Percentiles rank a stretch among this genome's conserved stretches.
These are phyloP conservation scores for Leucogyrophana mollusca DNA, from an alignment of 768 basidiomycete species.

Conservation along the genomic window DNA sequence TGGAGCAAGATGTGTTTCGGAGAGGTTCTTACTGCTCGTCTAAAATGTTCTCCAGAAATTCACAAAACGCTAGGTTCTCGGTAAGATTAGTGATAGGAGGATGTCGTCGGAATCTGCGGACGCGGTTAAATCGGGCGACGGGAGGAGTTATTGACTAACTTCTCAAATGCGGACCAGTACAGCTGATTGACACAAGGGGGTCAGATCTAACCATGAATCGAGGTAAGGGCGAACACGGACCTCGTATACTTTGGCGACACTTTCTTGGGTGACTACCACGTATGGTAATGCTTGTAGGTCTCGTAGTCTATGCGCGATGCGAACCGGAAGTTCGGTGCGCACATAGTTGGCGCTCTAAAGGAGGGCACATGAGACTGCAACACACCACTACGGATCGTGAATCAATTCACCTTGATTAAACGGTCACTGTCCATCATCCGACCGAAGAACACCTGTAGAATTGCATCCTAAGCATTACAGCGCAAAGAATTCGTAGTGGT, in stretches of 20 bases:
- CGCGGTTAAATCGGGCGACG: conserved; percentile 7
- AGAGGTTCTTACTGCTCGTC: conserved; percentile 65
- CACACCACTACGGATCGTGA: neutral
- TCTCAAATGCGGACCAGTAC: conserved; percentile 87
- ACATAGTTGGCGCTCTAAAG: conserved; percentile 88
- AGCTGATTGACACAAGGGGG: conserved; percentile 50
- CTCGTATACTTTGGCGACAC: conserved; percentile 81
- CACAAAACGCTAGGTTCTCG: conserved; percentile 81
- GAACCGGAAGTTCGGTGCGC: conserved; percentile 82
- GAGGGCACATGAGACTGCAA: neutral
- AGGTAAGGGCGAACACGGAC: conserved; percentile 42
- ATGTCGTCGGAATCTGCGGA: conserved; percentile 63
- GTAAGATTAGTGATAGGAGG: conserved; percentile 67
- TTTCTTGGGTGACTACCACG: conserved; percentile 83
- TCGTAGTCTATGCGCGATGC: conserved; percentile 83
- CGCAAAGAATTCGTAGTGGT: conserved; percentile 7
- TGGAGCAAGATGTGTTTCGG: conserved; percentile 2
- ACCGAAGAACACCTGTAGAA: conserved; percentile 76
- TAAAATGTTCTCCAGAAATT: conserved; percentile 61
- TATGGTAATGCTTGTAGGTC: conserved; percentile 87
- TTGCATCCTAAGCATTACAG: neutral
- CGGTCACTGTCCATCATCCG: conserved; percentile 77
- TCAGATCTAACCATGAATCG: conserved; percentile 1
- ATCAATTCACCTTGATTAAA: conserved; percentile 60
- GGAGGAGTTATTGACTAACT: conserved; percentile 39